Evolutionary conservation across 2,329 filamentous ascomycete genomes (phyloP).

Genomic region (Aureobasidium sp.): DNA sequence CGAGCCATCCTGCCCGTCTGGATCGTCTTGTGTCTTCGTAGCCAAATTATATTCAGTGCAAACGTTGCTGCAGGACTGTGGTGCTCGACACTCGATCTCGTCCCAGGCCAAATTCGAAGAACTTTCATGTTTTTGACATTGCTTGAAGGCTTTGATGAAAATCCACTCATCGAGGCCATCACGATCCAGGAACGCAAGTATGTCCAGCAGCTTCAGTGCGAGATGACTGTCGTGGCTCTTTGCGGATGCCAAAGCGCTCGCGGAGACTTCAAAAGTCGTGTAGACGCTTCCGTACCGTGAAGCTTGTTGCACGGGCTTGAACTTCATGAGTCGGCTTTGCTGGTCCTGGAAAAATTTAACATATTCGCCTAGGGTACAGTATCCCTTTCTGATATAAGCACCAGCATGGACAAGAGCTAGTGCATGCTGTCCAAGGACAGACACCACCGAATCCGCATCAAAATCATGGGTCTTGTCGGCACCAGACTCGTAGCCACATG

Average conservation of each 20-base stretch:
- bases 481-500: background rate
- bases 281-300: constrained; percentile 30
- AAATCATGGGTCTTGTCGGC: background rate
- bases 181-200: background rate
- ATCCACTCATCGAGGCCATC: background rate
- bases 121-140: background rate
- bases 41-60: background rate
- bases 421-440: constrained; percentile 17
- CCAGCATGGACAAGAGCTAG: constrained; percentile 24
- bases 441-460: background rate
- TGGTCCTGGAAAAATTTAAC: constrained; percentile 18
- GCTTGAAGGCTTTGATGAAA: background rate
- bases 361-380: constrained; percentile 22
- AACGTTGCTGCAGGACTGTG: too few species aligned
- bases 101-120: background rate
- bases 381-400: constrained; percentile 21
- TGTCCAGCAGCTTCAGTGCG: background rate
- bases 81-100: too few species aligned
- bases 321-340: constrained; percentile 23
- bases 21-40: background rate
- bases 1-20: too few species aligned
- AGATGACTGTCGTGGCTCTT: background rate
- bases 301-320: constrained; percentile 20
- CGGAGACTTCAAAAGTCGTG: constrained; percentile 30
- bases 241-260: constrained; percentile 19